Conservation (phyloP, 2,329 filamentous ascomycete genomes). For the Neospermospora avenae region DNA sequence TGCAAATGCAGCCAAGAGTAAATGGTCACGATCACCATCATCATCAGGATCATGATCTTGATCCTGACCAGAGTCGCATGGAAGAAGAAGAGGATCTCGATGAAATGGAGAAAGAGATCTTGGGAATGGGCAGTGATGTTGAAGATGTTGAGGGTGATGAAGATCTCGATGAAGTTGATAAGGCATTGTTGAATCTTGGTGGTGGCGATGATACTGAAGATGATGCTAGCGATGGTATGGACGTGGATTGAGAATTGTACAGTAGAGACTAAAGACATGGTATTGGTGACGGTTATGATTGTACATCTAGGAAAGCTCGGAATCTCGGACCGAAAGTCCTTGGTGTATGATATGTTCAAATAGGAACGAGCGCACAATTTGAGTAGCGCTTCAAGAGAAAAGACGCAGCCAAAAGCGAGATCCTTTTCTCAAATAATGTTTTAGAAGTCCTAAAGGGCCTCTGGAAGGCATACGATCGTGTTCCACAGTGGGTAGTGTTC, state of each 20-base stretch:
- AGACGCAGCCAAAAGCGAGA: neutral
- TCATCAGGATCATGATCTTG: no score
- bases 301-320: neutral
- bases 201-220: slow-evolving; percentile 35
- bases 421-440: neutral
- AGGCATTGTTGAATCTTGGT: slow-evolving; percentile 33
- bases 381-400: neutral
- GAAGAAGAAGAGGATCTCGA: slow-evolving; percentile 47
- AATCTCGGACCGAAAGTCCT: neutral
- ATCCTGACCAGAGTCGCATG: neutral
- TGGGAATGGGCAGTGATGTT: slow-evolving; percentile 44
- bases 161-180: slow-evolving; percentile 46
- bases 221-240: slow-evolving; percentile 34
- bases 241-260: slow-evolving; percentile 27
- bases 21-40: slow-evolving; percentile 27
- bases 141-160: slow-evolving; percentile 40
- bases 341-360: neutral
- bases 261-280: neutral
- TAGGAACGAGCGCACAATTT: neutral
- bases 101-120: slow-evolving; percentile 51
- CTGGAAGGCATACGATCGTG: no score
- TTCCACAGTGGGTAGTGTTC: no score
- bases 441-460: no score
- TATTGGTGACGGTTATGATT: neutral
- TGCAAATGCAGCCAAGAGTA: slow-evolving; percentile 38